Base-by-base conservation (phyloP, 2,329 filamentous ascomycete genomes). In the Penicillium sp. region DNA sequence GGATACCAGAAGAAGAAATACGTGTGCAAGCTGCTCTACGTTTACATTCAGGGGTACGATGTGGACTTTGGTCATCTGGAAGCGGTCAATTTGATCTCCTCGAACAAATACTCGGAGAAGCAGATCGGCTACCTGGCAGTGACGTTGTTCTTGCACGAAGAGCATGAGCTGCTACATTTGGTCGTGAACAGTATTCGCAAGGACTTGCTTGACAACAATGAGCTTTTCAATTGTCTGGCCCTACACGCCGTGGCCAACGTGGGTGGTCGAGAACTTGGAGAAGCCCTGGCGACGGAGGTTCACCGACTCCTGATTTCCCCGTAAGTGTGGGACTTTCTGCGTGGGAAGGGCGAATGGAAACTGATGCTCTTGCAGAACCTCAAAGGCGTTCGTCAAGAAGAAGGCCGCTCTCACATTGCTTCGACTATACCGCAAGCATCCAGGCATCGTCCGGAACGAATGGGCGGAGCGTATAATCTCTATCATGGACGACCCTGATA, bases 1-100 rank as follows among this genome's bases (percentile, higher is more conserved):
- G 94, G 93, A 57, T 98, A 98, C 67, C 90, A 96, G 77, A 96
- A 94, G 78, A 98, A 98, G 81, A 98, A 98, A 86, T 98, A 98
- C 68, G 93, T 98, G 58, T 98, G 93, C 88, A 98, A 98, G 83
- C 82, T 98, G 59, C 78, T 98, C 53, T 98, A 98, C 71, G 97
- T 98, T 64, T 98, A 98, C 71, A 98, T 98, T 51, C 81, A 98
- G 56, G 93, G 93, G 42, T 98, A 93, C 86, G 91, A 98, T 68
- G 91, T 98, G 72, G 94, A 97, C 70, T 98, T 98, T 70, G 93
- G 93, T 47, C 93, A 98, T 67, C 83, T 98, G 58, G 93, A 98
- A 74, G 94, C 94, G 32, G 91, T 98, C 66, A 97, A 97, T 66
- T 81, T 98, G 63, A 94, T 98, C 60, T 96, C 91, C 27, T 90